phyloP scores from a whole-genome alignment of 257 asterid genomes.

The Nicotiana undulata region DNA sequence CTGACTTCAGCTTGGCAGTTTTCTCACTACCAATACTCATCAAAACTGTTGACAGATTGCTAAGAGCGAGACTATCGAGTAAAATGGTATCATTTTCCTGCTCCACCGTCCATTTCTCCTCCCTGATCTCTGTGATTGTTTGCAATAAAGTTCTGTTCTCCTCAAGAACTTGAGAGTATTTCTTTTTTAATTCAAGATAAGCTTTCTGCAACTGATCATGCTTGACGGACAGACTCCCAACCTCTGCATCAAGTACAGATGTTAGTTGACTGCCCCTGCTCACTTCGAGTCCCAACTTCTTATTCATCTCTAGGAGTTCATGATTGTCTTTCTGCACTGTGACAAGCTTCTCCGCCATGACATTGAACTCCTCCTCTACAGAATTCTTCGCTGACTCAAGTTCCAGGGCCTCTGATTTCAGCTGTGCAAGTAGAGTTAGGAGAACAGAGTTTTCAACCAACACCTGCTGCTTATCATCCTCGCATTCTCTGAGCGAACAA shows the following conservation, averaged over 20 bases:
- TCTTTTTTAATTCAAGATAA: conserved; percentile 37
- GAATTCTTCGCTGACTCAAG: conserved; percentile 48
- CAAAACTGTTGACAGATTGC: conserved; percentile 37
- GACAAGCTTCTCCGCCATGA: conserved; percentile 44
- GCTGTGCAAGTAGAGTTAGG: conserved; percentile 53
- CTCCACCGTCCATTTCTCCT: conserved; percentile 47
- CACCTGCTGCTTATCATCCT: conserved; percentile 61
- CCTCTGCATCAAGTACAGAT: conserved; percentile 36
- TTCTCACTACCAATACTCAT: conserved; percentile 45
- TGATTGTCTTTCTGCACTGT: conserved; percentile 44
- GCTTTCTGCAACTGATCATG: conserved; percentile 43
- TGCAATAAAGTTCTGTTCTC: conserved; percentile 48
- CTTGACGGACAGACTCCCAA: conserved; percentile 34
- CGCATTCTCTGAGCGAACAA: conserved; percentile 34
- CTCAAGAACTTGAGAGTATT: conserved; percentile 35
- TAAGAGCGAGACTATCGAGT: conserved; percentile 40
- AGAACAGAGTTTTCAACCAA: conserved; percentile 77
- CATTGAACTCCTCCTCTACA: conserved; percentile 44
- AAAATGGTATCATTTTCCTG: conserved; percentile 46
- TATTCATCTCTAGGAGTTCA: conserved; percentile 46
- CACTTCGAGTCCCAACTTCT: conserved; percentile 39
- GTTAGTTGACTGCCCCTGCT: conserved; percentile 31
- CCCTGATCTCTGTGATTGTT: conserved; percentile 42
- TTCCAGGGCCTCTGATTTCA: conserved; percentile 58
- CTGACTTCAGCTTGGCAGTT: conserved; percentile 33